Evolutionary conservation across 225 moss, liverwort and hornwort genomes (phyloP).

Genomic region (Neckera pumila): DNA sequence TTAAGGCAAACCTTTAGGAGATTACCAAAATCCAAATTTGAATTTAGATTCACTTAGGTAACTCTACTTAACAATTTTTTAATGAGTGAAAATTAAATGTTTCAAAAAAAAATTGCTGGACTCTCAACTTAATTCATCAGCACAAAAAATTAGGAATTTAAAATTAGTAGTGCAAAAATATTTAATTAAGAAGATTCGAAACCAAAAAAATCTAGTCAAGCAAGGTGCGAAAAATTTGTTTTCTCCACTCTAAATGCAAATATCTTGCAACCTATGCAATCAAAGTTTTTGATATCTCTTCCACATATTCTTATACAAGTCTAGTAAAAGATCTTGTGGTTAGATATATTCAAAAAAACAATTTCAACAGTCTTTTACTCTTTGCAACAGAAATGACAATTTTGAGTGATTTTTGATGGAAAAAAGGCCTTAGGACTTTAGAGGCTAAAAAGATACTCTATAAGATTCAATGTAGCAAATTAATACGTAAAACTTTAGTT

Average conservation of each 20-base stretch:
- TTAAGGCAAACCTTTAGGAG: no score
- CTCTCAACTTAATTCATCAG: no score
- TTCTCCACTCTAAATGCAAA: neutral
- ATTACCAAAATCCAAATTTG: no score
- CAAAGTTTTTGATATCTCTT: neutral
- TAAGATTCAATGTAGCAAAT: neutral
- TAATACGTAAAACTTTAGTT: neutral
- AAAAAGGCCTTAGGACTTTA: neutral
- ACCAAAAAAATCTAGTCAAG: no score
- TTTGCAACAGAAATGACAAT: neutral
- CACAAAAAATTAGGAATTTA: neutral
- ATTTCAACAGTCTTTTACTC: neutral
- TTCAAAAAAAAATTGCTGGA: no score
- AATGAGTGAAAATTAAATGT: no score
- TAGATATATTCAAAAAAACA: neutral
- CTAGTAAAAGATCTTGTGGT: neutral
- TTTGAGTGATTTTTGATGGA: neutral
- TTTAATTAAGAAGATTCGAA: no score
- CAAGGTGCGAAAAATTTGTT: no score
- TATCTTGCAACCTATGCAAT: neutral
- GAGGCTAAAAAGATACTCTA: no score
- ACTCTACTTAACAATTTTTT: no score
- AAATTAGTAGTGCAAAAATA: rapidly evolving
- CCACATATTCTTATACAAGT: rapidly evolving
- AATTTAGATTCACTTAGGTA: no score